phyloP scores from a whole-genome alignment of 257 asterid species.

The Ilex asprella region DNA sequence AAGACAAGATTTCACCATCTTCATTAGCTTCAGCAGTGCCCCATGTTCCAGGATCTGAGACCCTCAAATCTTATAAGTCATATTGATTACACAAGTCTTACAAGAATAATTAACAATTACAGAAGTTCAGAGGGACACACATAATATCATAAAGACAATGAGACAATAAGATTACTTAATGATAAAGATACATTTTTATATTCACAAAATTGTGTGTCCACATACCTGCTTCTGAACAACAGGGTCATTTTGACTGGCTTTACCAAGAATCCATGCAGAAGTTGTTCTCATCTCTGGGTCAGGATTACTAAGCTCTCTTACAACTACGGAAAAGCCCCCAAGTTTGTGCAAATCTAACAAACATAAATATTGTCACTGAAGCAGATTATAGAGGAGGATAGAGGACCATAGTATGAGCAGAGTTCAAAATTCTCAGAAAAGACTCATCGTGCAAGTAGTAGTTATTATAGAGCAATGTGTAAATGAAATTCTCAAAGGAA shows the following conservation, averaged over 20 bases:
- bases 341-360: constrained; percentile 68
- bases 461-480: background rate
- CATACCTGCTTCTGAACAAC: constrained; percentile 73
- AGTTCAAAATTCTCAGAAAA: background rate
- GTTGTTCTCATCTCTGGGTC: constrained; percentile 50
- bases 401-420: background rate
- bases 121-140: background rate
- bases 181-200: background rate
- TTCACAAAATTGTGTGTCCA: constrained; percentile 2
- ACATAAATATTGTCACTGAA: background rate
- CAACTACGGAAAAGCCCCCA: constrained; percentile 57
- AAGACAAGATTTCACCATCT: constrained; percentile 46
- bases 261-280: constrained; percentile 80
- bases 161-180: background rate
- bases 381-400: background rate
- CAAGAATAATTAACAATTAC: background rate
- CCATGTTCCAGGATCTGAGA: constrained; percentile 72
- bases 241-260: constrained; percentile 85
- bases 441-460: background rate
- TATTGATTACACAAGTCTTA: no score
- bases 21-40: constrained; percentile 47
- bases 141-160: background rate
- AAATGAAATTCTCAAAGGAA: no score
- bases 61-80: background rate
- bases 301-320: constrained; percentile 43